Evolutionary conservation across 805 yeast genomes (phyloP).

Genomic region (Yamadazyma endophytica): DNA sequence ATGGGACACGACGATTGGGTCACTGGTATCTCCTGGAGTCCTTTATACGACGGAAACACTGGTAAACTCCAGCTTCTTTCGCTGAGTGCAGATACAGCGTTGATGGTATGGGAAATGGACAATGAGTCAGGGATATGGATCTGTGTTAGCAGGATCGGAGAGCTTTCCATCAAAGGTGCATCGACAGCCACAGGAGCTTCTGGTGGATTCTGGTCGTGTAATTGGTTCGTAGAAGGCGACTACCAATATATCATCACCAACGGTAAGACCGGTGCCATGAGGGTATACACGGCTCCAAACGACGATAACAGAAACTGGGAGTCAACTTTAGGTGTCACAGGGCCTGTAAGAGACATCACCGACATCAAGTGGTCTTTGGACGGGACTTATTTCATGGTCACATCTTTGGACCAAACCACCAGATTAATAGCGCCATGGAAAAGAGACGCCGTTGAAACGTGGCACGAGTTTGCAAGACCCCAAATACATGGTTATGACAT

Average conservation of each 20-base stretch:
- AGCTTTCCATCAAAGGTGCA: slow-evolving; percentile 92
- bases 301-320: slow-evolving; percentile 33
- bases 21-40: slow-evolving; percentile 79
- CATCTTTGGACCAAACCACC: slow-evolving; percentile 93
- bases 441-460: slow-evolving; percentile 29
- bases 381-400: slow-evolving; percentile 66
- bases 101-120: slow-evolving; percentile 94
- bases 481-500: slow-evolving; percentile 98
- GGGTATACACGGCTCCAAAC: slow-evolving; percentile 57
- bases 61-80: slow-evolving; percentile 59
- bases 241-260: slow-evolving; percentile 60
- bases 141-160: slow-evolving; percentile 78
- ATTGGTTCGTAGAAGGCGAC: slow-evolving; percentile 55
- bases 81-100: slow-evolving; percentile 87
- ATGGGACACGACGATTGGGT: slow-evolving; percentile 99
- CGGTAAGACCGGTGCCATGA: slow-evolving; percentile 91
- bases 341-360: slow-evolving; percentile 70
- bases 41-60: slow-evolving; percentile 17
- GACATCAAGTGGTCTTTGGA: slow-evolving; percentile 71
- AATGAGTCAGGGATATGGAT: slow-evolving; percentile 85
- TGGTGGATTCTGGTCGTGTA: slow-evolving; percentile 58
- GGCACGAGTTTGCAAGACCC: slow-evolving; percentile 95
- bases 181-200: slow-evolving; percentile 96
- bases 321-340: slow-evolving; percentile 61
- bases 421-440: slow-evolving; percentile 71